Conservation (phyloP, 768 basidiomycete species). For the Suillus fuscotomentosus region DNA sequence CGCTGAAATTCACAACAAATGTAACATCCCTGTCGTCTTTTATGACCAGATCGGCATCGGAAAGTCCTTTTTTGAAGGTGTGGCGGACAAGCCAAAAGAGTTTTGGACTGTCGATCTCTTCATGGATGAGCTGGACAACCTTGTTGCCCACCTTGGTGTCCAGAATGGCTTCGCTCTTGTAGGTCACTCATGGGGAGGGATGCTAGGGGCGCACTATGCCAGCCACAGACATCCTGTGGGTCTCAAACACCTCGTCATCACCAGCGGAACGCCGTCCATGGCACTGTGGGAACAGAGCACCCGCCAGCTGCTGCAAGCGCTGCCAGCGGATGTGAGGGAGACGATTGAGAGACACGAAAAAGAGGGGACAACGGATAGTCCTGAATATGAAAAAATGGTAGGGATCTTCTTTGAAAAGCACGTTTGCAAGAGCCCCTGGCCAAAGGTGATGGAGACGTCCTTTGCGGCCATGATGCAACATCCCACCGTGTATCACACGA, state of each 20-base stretch:
- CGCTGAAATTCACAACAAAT: constrained; percentile 23
- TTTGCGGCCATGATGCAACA: no score
- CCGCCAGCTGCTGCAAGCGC: constrained; percentile 12
- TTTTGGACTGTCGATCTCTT: constrained; percentile 49
- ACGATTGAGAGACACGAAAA: constrained; percentile 22
- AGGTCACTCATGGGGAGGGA: constrained; percentile 54
- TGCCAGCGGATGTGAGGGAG: constrained; percentile 19
- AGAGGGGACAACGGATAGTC: constrained; percentile 21
- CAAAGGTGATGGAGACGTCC: constrained; percentile 14
- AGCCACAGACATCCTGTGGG: constrained; percentile 29
- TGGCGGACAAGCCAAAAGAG: constrained; percentile 27
- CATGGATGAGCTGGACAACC: constrained; percentile 46
- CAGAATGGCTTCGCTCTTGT: constrained; percentile 38
- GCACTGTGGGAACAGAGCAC: constrained; percentile 16
- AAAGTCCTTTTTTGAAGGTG: constrained; percentile 32
- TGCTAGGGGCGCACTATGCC: constrained; percentile 38
- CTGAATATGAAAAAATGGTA: constrained; percentile 26
- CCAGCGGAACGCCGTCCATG: constrained; percentile 26
- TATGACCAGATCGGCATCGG: constrained; percentile 46
- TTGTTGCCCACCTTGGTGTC: constrained; percentile 40
- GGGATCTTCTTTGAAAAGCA: constrained; percentile 26
- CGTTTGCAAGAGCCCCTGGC: constrained; percentile 27
- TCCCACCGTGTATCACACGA: no score
- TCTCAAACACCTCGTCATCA: constrained; percentile 29
- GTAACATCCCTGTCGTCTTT: constrained; percentile 35